Percentiles rank a stretch among this genome's conserved stretches.
phyloP scores from a whole-genome alignment of 2,329 filamentous ascomycete species.

The Paracorniculantispora psalliotae region DNA sequence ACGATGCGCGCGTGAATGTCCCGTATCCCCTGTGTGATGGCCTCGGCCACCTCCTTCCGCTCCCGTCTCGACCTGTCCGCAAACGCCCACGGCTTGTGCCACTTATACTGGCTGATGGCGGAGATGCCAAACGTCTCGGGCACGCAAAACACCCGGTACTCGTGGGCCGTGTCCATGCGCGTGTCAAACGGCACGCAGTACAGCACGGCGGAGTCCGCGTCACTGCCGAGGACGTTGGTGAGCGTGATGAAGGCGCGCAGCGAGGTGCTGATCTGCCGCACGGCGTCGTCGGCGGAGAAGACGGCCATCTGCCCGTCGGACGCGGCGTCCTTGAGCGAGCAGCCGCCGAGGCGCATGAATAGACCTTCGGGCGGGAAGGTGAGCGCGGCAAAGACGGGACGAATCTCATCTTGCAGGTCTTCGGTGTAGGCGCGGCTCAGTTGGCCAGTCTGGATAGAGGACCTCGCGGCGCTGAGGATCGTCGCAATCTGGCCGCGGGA shows the following conservation, averaged over 20 bases:
- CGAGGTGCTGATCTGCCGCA: constrained; percentile 35
- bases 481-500: constrained; percentile 15
- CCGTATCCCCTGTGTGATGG: constrained; percentile 19
- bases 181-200: constrained; percentile 38
- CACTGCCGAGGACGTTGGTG: constrained; percentile 19
- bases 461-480: constrained; percentile 27
- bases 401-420: constrained; percentile 28
- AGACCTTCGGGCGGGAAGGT: constrained; percentile 30
- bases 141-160: constrained; percentile 40
- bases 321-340: constrained; percentile 39
- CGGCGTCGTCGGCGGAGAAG: constrained; percentile 27
- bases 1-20: constrained; percentile 25
- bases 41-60: constrained; percentile 16
- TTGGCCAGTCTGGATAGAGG: constrained; percentile 27
- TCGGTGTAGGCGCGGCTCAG: constrained; percentile 28
- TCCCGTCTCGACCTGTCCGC: constrained; percentile 7
- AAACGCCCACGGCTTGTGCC: constrained; percentile 32
- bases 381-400: constrained; percentile 21
- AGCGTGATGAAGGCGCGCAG: constrained; percentile 31
- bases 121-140: constrained; percentile 28
- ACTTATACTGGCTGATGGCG: constrained; percentile 37
- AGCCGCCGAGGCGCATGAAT: constrained; percentile 39
- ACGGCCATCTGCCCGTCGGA: constrained; percentile 23
- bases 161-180: constrained; percentile 30
- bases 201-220: constrained; percentile 20